Percentiles rank a stretch among this genome's conserved stretches.
Evolutionary conservation across 2,329 filamentous ascomycete genomes (phyloP).

Genomic region (Microsporum audouinii): DNA sequence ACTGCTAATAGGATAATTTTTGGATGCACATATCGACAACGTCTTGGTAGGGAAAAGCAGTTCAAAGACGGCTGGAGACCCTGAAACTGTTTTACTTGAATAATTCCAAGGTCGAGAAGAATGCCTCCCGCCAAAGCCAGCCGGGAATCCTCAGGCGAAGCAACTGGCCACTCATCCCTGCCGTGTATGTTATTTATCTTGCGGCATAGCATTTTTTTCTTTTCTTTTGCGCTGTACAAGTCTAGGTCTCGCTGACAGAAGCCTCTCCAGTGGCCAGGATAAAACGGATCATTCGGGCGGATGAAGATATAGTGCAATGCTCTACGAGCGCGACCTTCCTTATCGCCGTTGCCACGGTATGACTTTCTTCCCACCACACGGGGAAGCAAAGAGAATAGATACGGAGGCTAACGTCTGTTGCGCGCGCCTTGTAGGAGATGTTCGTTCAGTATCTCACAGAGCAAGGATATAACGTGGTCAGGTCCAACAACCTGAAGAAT

Average conservation of each 20-base stretch:
- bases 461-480: conserved; percentile 77
- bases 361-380: conserved; percentile 17
- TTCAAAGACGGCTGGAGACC: not conserved
- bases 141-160: not conserved
- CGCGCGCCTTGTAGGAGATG: conserved; percentile 54
- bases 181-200: conserved; percentile 53
- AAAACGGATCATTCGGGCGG: conserved; percentile 85
- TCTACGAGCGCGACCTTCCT: conserved; percentile 92
- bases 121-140: not conserved
- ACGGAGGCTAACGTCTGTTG: not conserved
- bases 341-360: conserved; percentile 76
- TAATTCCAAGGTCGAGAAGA: not conserved
- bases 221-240: not conserved
- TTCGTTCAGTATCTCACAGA: conserved; percentile 87
- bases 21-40: not conserved
- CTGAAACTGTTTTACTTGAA: not conserved
- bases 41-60: not conserved
- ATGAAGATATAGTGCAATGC: conserved; percentile 73
- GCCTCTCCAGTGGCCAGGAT: conserved; percentile 65
- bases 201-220: not conserved
- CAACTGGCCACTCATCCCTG: conserved; percentile 68
- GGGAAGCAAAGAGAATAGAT: not conserved
- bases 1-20: too few relatives aligned
- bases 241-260: not conserved
- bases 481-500: conserved; percentile 88